Conservation (phyloP, 768 basidiomycete genomes). For the Russula foetens region DNA sequence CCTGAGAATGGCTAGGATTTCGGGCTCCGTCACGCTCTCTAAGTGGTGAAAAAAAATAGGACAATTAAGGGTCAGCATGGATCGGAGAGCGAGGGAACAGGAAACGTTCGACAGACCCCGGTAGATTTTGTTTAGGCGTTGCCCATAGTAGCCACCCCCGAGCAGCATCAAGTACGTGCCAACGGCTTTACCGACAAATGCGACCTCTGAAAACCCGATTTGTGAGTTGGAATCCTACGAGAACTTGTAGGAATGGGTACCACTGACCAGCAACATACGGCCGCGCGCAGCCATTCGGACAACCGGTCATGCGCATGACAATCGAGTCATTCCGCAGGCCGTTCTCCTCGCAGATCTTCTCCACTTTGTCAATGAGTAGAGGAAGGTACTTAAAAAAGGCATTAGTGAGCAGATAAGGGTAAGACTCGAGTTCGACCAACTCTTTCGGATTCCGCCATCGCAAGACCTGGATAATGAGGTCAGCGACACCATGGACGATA, state of each 20-base stretch:
- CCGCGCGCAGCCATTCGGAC: conserved; percentile 88
- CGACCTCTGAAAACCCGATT: conserved; percentile 55
- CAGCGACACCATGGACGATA: background rate
- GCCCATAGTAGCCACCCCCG: conserved; percentile 91
- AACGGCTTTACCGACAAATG: conserved; percentile 93
- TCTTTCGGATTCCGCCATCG: conserved; percentile 74
- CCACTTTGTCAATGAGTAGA: conserved; percentile 86
- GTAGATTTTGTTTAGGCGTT: conserved; percentile 94
- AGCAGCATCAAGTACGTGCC: conserved; percentile 91
- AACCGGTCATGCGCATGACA: conserved; percentile 98
- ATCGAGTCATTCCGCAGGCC: conserved; percentile 92
- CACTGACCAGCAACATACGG: conserved; percentile 79
- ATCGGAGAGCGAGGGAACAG: background rate
- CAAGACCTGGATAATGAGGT: conserved; percentile 38
- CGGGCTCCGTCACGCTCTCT: conserved; percentile 86
- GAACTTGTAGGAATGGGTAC: background rate
- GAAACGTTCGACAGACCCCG: conserved; percentile 43
- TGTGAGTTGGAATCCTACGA: background rate
- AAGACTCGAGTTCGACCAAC: conserved; percentile 30
- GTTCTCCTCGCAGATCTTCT: conserved; percentile 88
- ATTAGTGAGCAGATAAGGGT: background rate
- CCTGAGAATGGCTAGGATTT: conserved; percentile 79
- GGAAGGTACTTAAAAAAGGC: conserved; percentile 76
- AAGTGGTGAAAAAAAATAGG: background rate
- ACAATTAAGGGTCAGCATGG: background rate